Evolutionary conservation across 768 basidiomycete species (phyloP).

Genomic region (Psilocybe cyanescens): DNA sequence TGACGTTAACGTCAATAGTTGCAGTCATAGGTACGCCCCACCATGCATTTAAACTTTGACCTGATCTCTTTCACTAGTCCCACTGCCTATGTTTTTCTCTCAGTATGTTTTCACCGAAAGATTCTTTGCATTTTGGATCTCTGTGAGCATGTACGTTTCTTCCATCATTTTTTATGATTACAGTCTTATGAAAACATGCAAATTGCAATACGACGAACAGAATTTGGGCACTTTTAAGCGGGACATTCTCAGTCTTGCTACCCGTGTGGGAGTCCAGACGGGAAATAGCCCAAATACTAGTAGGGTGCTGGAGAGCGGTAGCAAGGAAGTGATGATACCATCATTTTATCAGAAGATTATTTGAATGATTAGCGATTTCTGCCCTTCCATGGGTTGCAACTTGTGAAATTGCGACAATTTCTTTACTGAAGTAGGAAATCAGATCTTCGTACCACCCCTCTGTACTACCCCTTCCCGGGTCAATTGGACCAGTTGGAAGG

Average conservation of each 20-base stretch:
- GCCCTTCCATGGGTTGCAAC: too few species aligned
- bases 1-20: slow-evolving; percentile 34
- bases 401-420: too few species aligned
- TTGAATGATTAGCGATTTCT: too few species aligned
- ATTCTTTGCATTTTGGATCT: slow-evolving; percentile 42
- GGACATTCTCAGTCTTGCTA: slow-evolving; percentile 39
- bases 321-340: background rate
- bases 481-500: too few species aligned
- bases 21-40: slow-evolving; percentile 32
- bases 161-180: too few species aligned
- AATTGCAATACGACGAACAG: slow-evolving; percentile 11
- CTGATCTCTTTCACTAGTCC: slow-evolving; percentile 24
- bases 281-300: slow-evolving; percentile 30
- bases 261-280: slow-evolving; percentile 39
- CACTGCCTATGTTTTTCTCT: slow-evolving; percentile 38
- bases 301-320: slow-evolving; percentile 17
- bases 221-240: slow-evolving; percentile 38
- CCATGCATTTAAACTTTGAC: background rate
- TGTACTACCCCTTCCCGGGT: too few species aligned
- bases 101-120: slow-evolving; percentile 33
- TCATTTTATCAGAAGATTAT: too few species aligned
- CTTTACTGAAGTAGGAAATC: too few species aligned
- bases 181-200: too few species aligned
- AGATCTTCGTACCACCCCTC: too few species aligned
- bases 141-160: slow-evolving; percentile 35